phyloP scores from a whole-genome alignment of 1,284 basidiomycete genomes.

The Entoloma clypeatum region DNA sequence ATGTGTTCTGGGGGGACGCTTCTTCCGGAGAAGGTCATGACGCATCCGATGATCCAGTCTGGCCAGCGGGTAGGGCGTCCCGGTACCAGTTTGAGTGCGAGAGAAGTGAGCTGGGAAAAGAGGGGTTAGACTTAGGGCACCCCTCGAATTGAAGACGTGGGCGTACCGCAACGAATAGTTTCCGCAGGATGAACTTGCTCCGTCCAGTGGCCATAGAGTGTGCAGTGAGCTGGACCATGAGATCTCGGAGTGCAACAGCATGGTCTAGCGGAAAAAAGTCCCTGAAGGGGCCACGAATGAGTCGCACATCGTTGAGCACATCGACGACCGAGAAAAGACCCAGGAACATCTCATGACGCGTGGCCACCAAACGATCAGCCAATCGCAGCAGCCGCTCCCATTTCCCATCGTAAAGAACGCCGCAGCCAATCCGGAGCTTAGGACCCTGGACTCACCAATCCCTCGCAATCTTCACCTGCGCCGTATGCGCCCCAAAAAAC shows the following conservation, averaged over 20 bases:
- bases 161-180: constrained; percentile 81
- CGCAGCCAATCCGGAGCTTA: too few species aligned
- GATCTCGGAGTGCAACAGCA: constrained; percentile 49
- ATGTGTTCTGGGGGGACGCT: constrained; percentile 54
- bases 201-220: constrained; percentile 51
- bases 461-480: constrained; percentile 85
- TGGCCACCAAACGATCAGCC: too few species aligned
- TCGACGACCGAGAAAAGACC: too few species aligned
- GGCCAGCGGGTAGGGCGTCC: constrained; percentile 58
- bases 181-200: constrained; percentile 72
- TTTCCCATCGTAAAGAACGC: too few species aligned
- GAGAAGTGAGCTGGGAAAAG: constrained; percentile 63
- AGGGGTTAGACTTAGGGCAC: too few species aligned
- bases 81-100: constrained; percentile 70
- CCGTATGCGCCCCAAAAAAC: constrained; percentile 89
- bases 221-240: constrained; percentile 61
- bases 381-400: too few species aligned
- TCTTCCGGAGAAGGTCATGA: constrained; percentile 53
- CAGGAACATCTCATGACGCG: too few species aligned
- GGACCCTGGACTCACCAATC: constrained; percentile 87
- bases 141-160: too few species aligned
- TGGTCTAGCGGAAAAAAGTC: constrained; percentile 57
- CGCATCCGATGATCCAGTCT: constrained; percentile 63
- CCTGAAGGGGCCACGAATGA: too few species aligned
- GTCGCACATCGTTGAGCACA: too few species aligned